phyloP scores from a whole-genome alignment of 176 grass and related monocot species.

The Secale cereale region DNA sequence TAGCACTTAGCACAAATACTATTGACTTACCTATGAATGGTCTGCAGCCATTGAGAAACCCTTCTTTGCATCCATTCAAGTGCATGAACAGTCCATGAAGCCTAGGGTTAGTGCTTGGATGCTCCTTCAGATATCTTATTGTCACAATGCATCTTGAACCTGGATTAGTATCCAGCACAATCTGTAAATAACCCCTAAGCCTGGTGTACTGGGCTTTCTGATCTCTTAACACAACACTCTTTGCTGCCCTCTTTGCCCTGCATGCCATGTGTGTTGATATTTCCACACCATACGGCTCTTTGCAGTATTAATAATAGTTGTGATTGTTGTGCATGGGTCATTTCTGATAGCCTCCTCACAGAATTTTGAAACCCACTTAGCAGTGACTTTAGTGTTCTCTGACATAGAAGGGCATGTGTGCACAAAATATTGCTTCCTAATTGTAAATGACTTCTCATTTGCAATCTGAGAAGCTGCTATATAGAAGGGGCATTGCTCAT shows the following conservation, averaged over 20 bases:
- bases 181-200: too few species aligned
- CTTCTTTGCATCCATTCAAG: not conserved
- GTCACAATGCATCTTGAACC: not conserved
- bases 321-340: too few species aligned
- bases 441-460: not conserved
- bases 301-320: too few species aligned
- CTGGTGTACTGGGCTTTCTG: too few species aligned
- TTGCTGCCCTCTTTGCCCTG: too few species aligned
- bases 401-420: not conserved
- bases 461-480: not conserved
- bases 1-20: too few species aligned
- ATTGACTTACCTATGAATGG: not conserved
- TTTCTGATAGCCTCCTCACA: too few species aligned
- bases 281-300: too few species aligned
- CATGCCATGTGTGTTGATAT: too few species aligned
- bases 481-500: not conserved
- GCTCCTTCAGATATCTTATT: not conserved
- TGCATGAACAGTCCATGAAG: not conserved
- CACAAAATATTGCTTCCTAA: not conserved
- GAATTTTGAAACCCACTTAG: not conserved
- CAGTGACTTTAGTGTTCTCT: not conserved
- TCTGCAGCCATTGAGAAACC: not conserved
- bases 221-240: too few species aligned
- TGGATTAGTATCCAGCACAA: too few species aligned
- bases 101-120: not conserved